Evolutionary conservation across 805 yeast species (phyloP).

Genomic region (Saturnispora serradocipensis): DNA sequence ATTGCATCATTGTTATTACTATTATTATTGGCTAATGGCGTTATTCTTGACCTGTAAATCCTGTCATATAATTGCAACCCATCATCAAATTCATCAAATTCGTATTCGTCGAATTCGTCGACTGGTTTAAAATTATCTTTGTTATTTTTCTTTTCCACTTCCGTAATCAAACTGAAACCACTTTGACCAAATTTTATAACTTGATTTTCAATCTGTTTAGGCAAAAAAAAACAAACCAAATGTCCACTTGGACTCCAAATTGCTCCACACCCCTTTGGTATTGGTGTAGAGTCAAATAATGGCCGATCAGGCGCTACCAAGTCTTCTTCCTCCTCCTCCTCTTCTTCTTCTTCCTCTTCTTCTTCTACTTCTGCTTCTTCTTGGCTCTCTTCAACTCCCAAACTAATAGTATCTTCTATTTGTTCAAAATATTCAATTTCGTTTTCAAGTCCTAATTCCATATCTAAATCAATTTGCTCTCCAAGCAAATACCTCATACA

Average conservation of each 20-base stretch:
- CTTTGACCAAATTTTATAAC: constrained; percentile 43
- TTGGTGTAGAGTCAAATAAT: constrained; percentile 69
- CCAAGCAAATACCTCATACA: constrained; percentile 74
- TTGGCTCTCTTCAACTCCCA: neutral
- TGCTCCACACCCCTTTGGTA: constrained; percentile 92
- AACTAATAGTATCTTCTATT: neutral
- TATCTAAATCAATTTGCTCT: constrained; percentile 35
- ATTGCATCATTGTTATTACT: constrained; percentile 16
- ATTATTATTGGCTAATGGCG: constrained; percentile 36
- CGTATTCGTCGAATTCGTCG: constrained; percentile 17
- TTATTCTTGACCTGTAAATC: constrained; percentile 40
- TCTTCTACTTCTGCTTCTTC: constrained; percentile 13
- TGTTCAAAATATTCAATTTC: neutral
- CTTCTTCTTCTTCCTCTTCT: constrained; percentile 13
- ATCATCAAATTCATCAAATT: constrained; percentile 22
- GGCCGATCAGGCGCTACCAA: constrained; percentile 16
- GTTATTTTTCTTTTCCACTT: constrained; percentile 21
- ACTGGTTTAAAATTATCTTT: constrained; percentile 26
- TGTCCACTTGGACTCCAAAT: constrained; percentile 74
- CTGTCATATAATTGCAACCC: constrained; percentile 48
- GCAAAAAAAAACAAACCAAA: constrained; percentile 73
- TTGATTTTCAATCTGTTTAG: constrained; percentile 36
- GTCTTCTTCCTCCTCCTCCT: neutral
- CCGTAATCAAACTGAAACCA: constrained; percentile 36
- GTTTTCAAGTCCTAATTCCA: constrained; percentile 20